phyloP scores from a whole-genome alignment of 768 basidiomycete species.

The Russula earlei region DNA sequence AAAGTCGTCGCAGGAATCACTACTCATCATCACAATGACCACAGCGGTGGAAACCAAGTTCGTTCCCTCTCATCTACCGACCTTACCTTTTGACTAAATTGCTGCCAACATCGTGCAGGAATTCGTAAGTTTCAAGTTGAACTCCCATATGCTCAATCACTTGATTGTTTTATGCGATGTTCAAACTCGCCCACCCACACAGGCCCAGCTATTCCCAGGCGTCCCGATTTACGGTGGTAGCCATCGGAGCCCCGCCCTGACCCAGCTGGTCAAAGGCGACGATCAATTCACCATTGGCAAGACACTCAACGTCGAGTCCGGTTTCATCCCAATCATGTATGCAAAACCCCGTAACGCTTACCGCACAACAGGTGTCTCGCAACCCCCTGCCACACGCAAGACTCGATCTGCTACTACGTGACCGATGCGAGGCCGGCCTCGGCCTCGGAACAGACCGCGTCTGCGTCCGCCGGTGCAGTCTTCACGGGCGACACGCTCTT shows the following conservation, averaged over 20 bases:
- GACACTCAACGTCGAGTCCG: slow-evolving; percentile 49
- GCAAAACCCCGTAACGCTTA: neutral
- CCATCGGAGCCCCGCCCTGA: slow-evolving; percentile 52
- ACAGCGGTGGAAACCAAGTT: slow-evolving; percentile 81
- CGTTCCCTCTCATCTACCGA: slow-evolving; percentile 10
- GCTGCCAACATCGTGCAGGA: slow-evolving; percentile 23
- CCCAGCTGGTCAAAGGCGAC: slow-evolving; percentile 68
- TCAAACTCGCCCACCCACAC: no score
- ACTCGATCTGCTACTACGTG: slow-evolving; percentile 87
- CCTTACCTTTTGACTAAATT: neutral
- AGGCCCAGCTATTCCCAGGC: slow-evolving; percentile 37
- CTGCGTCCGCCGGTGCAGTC: slow-evolving; percentile 50
- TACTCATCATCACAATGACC: slow-evolving; percentile 90
- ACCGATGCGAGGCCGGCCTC: slow-evolving; percentile 33
- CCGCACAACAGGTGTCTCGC: slow-evolving; percentile 52
- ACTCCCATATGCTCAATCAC: neutral
- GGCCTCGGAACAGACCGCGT: neutral
- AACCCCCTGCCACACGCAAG: slow-evolving; percentile 92
- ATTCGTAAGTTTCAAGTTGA: slow-evolving; percentile 33
- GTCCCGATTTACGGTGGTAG: slow-evolving; percentile 75
- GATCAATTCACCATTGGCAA: slow-evolving; percentile 71
- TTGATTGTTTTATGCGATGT: neutral
- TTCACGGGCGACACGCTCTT: slow-evolving; percentile 97
- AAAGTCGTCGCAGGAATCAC: slow-evolving; percentile 67
- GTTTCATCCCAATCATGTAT: neutral